Evolutionary conservation across 768 basidiomycete species (phyloP).

Genomic region (Mycena rebaudengoi): DNA sequence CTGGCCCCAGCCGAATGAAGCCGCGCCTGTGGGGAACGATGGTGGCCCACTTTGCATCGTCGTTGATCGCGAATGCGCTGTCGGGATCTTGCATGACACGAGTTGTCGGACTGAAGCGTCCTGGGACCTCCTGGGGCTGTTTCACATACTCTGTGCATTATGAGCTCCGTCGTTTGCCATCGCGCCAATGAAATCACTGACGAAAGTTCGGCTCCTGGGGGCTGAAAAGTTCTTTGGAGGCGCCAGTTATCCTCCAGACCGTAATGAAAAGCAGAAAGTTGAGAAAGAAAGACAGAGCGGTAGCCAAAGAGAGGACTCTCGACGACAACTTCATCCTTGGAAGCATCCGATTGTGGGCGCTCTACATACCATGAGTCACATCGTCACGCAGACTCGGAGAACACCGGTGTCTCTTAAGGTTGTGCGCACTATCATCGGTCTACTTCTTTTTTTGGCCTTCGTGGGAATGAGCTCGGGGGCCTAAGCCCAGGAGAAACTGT

Average conservation of each 20-base stretch:
- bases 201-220: background rate
- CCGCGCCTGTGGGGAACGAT: constrained; percentile 19
- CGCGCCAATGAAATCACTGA: background rate
- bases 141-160: background rate
- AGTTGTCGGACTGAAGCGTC: background rate
- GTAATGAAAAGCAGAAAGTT: background rate
- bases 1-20: constrained; percentile 28
- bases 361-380: too few species aligned
- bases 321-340: too few species aligned
- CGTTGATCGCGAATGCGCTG: constrained; percentile 1
- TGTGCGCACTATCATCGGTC: too few species aligned
- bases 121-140: constrained; percentile 2
- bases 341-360: too few species aligned
- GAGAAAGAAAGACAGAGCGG: background rate
- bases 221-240: background rate
- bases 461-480: too few species aligned
- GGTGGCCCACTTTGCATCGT: constrained; percentile 18
- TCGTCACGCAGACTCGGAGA: too few species aligned
- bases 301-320: background rate
- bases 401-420: too few species aligned
- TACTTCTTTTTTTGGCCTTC: too few species aligned
- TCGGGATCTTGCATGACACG: constrained; percentile 1
- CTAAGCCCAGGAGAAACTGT: too few species aligned
- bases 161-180: background rate
- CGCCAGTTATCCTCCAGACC: background rate